Base-by-base conservation (phyloP, 129 eudicot species). In the Pulicaria dysenterica region DNA sequence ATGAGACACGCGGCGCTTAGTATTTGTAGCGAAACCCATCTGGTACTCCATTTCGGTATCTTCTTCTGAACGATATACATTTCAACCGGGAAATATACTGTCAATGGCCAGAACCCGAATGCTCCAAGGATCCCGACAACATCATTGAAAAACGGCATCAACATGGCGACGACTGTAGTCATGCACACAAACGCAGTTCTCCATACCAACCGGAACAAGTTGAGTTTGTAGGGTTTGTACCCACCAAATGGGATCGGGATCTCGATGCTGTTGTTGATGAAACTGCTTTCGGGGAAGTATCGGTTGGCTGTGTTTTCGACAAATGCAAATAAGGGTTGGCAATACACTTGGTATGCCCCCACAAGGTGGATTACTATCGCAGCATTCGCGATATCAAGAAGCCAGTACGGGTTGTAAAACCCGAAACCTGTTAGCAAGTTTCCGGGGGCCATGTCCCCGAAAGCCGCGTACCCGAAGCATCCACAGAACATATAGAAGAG, bases 401-500 rank as follows among this genome's bases (percentile, higher is more conserved):
- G 94, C 99, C 99, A 95, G 19, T 57, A 95, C 0, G 99, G 99
- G 90, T 95, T 91, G 84, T 86, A 95, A 83, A 90, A 95, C n/a
- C 97, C 99, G 69, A 95, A 95, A 5, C 99, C 99, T 2, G 99
- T 95, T n/a, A 95, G 85, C 44, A 95, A 89, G 86, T 95, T 95
- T 4, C 97, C 99, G 0, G 99, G 99, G 6, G 97, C 73, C 39
- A 76, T 40, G 87, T 95, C 99, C 3, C 99, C 99, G 41, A 95
- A 95, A 2, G 99, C 97, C 2, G 99, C 99, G 50, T 95, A 95
- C 14, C 99, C 99, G 39, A 95, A 84, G 73, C 97, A 90, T 58
- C 99, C 99, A 67, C 99, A 95, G 3, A 88, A 79, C 99, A 95
- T 90, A 94, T 95, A 95, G 87, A 95, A 95, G 51, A 88, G 2